Percentiles rank a stretch among this genome's conserved stretches.
Conservation (phyloP, 768 basidiomycete genomes). For the Suillus brevipes region DNA sequence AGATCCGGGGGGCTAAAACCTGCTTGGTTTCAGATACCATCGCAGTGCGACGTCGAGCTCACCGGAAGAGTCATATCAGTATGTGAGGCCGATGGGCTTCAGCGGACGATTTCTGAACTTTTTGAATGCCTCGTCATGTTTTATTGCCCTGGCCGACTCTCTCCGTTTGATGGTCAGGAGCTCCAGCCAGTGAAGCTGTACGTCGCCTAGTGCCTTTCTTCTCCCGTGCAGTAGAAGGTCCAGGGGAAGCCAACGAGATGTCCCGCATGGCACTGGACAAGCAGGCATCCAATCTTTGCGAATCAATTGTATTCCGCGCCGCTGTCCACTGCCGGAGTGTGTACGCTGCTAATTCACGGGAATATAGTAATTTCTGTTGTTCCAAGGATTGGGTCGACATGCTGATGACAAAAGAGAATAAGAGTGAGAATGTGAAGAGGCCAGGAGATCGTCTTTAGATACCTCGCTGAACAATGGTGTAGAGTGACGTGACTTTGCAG, state of each 20-base stretch:
- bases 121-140: background rate
- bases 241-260: conserved; percentile 1
- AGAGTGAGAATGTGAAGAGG: too few species aligned
- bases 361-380: conserved; percentile 14
- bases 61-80: background rate
- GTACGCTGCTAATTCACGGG: conserved; percentile 22
- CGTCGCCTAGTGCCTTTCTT: background rate
- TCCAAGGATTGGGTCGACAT: conserved; percentile 11
- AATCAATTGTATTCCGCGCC: conserved; percentile 14
- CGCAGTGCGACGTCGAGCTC: background rate
- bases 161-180: background rate
- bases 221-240: background rate
- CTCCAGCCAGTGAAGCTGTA: background rate
- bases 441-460: background rate
- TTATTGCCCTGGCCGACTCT: background rate
- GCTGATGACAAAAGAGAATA: background rate
- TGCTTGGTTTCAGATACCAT: conserved; percentile 1
- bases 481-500: background rate
- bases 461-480: background rate
- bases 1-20: background rate
- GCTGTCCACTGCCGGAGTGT: conserved; percentile 23
- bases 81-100: background rate
- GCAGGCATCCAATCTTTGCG: conserved; percentile 5
- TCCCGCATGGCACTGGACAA: conserved; percentile 1
- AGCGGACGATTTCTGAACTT: background rate